phyloP scores from a whole-genome alignment of 1,284 basidiomycete species.

The Microbotryum saponariae region DNA sequence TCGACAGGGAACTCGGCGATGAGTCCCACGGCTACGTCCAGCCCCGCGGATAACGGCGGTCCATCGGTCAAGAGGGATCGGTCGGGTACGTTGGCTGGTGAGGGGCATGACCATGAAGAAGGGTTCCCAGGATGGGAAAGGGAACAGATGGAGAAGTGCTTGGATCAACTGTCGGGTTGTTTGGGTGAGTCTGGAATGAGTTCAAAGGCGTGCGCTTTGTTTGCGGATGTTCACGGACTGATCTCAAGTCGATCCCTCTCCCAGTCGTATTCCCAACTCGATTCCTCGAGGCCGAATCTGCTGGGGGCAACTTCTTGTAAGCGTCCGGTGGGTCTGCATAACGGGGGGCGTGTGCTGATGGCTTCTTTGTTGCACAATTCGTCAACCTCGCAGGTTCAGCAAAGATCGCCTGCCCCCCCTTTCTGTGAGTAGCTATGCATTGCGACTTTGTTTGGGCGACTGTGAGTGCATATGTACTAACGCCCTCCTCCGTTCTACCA shows the following conservation, averaged over 20 bases:
- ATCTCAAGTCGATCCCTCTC: conserved; percentile 38
- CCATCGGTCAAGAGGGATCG: conserved; percentile 1
- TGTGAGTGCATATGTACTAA: too few species aligned
- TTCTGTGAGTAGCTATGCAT: conserved; percentile 6
- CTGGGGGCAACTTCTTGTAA: conserved; percentile 51
- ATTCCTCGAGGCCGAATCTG: conserved; percentile 36
- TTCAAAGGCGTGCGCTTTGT: not conserved
- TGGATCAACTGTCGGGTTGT: conserved; percentile 70
- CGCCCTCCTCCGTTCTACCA: too few species aligned
- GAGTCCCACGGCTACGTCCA: too few species aligned
- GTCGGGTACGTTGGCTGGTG: conserved; percentile 13
- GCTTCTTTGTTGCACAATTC: too few species aligned
- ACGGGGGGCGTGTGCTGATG: not conserved
- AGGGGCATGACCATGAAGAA: conserved; percentile 40
- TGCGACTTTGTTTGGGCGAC: not conserved
- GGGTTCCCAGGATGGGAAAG: conserved; percentile 56
- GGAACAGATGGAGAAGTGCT: conserved; percentile 76
- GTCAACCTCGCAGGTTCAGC: not conserved
- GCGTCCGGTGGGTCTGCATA: conserved; percentile 1
- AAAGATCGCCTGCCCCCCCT: conserved; percentile 10
- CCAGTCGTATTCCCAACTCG: conserved; percentile 41
- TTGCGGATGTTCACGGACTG: not conserved
- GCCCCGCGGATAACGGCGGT: conserved; percentile 1
- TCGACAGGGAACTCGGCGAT: not conserved
- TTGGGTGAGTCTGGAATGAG: conserved; percentile 53